Conservation (phyloP, 768 basidiomycete genomes). For the Amanita molliuscula region DNA sequence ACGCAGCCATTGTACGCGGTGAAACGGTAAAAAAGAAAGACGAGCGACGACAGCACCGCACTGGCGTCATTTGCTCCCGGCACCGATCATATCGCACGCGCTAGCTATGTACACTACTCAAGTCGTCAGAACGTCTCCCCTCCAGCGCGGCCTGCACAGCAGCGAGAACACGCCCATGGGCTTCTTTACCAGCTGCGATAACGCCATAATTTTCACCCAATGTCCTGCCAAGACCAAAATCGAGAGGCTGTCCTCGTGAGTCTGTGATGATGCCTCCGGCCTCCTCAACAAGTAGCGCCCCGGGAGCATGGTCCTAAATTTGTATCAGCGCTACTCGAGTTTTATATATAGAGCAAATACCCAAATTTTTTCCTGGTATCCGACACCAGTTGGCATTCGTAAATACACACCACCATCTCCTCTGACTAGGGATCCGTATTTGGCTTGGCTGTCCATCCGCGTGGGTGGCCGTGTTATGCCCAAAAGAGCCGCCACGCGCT, state of each 20-base stretch:
- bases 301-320: constrained; percentile 83
- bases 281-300: constrained; percentile 75
- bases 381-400: constrained; percentile 66
- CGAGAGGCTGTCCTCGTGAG: constrained; percentile 63
- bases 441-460: constrained; percentile 95
- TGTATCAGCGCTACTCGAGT: neutral
- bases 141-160: constrained; percentile 58
- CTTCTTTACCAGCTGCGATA: constrained; percentile 66
- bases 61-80: too few species aligned
- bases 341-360: constrained; percentile 25
- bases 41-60: too few species aligned
- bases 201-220: constrained; percentile 83
- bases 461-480: constrained; percentile 54
- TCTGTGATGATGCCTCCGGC: constrained; percentile 87
- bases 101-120: too few species aligned
- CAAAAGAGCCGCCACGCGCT: constrained; percentile 56
- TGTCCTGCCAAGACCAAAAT: constrained; percentile 83
- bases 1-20: neutral
- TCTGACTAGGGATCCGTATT: constrained; percentile 79
- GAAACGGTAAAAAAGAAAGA: too few species aligned
- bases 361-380: constrained; percentile 97
- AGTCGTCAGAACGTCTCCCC: too few species aligned
- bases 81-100: too few species aligned
- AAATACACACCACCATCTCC: constrained; percentile 82
- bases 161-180: constrained; percentile 58